Evolutionary conservation across 208 protist species (phyloP).

Genomic region (Leishmania guyanensis): DNA sequence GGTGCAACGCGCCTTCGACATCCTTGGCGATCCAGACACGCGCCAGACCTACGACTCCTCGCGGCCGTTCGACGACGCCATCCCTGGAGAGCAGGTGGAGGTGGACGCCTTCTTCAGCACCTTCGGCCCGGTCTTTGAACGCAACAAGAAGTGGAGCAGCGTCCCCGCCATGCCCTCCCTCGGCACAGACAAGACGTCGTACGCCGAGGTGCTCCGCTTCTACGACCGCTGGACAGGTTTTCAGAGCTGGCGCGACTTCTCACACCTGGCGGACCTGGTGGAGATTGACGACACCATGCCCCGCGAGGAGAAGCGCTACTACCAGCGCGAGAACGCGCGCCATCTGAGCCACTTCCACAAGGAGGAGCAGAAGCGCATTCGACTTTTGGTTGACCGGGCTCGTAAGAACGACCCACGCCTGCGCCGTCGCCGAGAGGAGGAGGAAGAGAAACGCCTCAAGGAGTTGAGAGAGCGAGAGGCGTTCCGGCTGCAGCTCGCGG

Average conservation of each 20-base stretch:
- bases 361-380: slow-evolving; percentile 91
- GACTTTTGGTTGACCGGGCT: slow-evolving; percentile 88
- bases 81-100: slow-evolving; percentile 71
- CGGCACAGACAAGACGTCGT: slow-evolving; percentile 62
- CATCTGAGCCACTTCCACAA: slow-evolving; percentile 78
- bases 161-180: slow-evolving; percentile 71
- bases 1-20: slow-evolving; percentile 95
- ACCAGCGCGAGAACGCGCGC: slow-evolving; percentile 96
- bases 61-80: slow-evolving; percentile 93
- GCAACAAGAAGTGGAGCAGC: slow-evolving; percentile 91
- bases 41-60: slow-evolving; percentile 94
- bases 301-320: slow-evolving; percentile 97
- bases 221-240: slow-evolving; percentile 96
- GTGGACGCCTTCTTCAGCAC: slow-evolving; percentile 87
- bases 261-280: slow-evolving; percentile 91
- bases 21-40: slow-evolving; percentile 89
- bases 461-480: slow-evolving; percentile 72
- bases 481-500: slow-evolving; percentile 62
- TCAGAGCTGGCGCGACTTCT: slow-evolving; percentile 97
- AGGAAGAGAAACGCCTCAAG: slow-evolving; percentile 71
- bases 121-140: slow-evolving; percentile 92
- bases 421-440: slow-evolving; percentile 71
- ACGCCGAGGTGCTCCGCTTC: slow-evolving; percentile 89
- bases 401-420: slow-evolving; percentile 94
- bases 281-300: slow-evolving; percentile 92